Conservation (phyloP, 345 rosid genomes). For the Isatis tinctoria region DNA sequence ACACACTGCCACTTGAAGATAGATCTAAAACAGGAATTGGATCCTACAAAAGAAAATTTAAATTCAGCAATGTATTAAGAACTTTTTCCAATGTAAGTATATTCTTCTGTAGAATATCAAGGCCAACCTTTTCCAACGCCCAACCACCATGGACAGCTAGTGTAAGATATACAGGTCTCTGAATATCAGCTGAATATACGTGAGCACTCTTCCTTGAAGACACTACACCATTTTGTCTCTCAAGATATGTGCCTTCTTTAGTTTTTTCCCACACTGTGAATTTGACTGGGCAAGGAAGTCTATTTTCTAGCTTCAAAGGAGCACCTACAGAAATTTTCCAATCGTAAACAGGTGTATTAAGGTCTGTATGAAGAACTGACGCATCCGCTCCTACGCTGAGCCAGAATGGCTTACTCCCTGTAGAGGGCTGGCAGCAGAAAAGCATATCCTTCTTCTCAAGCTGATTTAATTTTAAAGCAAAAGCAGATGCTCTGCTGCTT, state of each 20-base stretch:
- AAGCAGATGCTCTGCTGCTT: constrained; percentile 49
- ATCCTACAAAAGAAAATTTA: constrained; percentile 50
- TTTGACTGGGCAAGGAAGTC: constrained; percentile 83
- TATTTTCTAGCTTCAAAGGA: constrained; percentile 92
- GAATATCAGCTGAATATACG: constrained; percentile 69
- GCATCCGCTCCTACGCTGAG: constrained; percentile 90
- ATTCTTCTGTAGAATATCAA: constrained; percentile 4
- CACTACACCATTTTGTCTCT: constrained; percentile 61
- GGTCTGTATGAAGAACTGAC: constrained; percentile 79
- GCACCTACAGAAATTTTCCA: constrained; percentile 86
- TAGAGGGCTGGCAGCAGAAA: constrained; percentile 50
- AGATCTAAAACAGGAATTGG: constrained; percentile 77
- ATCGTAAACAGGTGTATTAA: constrained; percentile 91
- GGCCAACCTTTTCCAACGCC: constrained; percentile 82
- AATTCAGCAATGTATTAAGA: neutral
- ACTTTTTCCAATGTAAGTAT: neutral
- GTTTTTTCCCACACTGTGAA: constrained; percentile 85
- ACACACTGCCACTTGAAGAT: constrained; percentile 56
- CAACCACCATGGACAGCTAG: constrained; percentile 83
- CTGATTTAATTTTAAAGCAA: constrained; percentile 59
- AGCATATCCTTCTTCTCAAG: constrained; percentile 95
- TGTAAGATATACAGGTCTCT: constrained; percentile 71
- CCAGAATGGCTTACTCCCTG: constrained; percentile 73
- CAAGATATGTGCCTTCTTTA: constrained; percentile 65
- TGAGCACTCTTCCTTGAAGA: constrained; percentile 57